Base-by-base conservation (phyloP, 2,329 filamentous ascomycete species). In the Aspergillus arachidicola region DNA sequence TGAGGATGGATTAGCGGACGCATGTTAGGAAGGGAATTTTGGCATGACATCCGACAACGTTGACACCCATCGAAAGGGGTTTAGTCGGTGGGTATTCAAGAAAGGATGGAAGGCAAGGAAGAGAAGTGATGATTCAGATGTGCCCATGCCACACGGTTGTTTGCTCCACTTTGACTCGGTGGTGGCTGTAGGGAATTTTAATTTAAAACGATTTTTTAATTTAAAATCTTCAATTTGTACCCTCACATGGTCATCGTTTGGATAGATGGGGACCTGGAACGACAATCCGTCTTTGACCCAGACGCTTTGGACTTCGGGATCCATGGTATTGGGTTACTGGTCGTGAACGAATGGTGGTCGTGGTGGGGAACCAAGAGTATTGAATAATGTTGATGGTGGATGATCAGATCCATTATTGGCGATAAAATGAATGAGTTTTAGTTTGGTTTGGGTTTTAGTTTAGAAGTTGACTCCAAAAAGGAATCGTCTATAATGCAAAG, bases 1-100 rank as follows among this genome's bases (percentile, higher is more conserved):
- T 55, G 51, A 38, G 26, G 36, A 41, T 34, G 53, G 38, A 43
- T 38, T 60, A 62, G 38, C 43, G 56, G 50, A 55, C 59, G 72
- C 72, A 75, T 75, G 71, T 69, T 73, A 69, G 70, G 66, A 73
- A 55, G 70, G 70, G 66, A 73, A 55, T 71, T 67, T 67, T 70
- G 70, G 69, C 69, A 75, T 76, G 74, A 75, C 75, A 77, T 46
- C 60, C 46, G 48, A 43, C 75, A 73, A 76, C 74, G 72, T 76
- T 77, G 74, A 76, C 73, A 75, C 72, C 34, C 71, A 73, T 71
- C 68, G 68, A 73, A 73, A 69, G 55, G 65, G 70, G 72, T 65
- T 66, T 72, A 71, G 68, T 54, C 6, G 32, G 58, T 21, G 58
- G 57, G 53, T 61, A 61, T 64, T 65, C 50, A 45, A 62, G 65